Evolutionary conservation across 176 grass and related monocot species (phyloP).

Genomic region (Areca catechu): DNA sequence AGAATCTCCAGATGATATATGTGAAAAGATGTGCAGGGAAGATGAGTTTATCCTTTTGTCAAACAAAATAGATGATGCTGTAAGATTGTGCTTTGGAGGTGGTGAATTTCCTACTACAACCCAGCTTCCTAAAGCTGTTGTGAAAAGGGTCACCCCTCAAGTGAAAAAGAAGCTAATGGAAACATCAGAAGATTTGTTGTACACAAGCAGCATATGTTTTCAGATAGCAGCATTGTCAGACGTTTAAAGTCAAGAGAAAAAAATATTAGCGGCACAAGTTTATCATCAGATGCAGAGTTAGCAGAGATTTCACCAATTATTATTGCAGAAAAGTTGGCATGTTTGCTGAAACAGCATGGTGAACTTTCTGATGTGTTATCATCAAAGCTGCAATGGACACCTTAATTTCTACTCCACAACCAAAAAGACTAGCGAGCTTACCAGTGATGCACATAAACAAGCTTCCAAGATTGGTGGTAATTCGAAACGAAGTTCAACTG

Average conservation of each 20-base stretch:
- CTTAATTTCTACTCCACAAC: slow-evolving; percentile 72
- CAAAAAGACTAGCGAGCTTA: slow-evolving; percentile 17
- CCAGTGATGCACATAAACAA: slow-evolving; percentile 15
- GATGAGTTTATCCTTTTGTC: slow-evolving; percentile 44
- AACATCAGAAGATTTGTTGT: slow-evolving; percentile 49
- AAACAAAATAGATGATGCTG: slow-evolving; percentile 52
- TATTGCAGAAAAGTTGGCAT: slow-evolving; percentile 66
- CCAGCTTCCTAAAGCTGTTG: slow-evolving; percentile 61
- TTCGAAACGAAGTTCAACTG: slow-evolving; percentile 38
- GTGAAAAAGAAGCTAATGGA: slow-evolving; percentile 50
- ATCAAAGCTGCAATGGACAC: slow-evolving; percentile 92
- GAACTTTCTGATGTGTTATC: slow-evolving; percentile 40
- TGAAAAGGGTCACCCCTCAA: slow-evolving; percentile 74
- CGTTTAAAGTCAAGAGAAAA: slow-evolving; percentile 27
- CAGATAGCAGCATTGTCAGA: slow-evolving; percentile 58
- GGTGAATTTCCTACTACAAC: slow-evolving; percentile 23
- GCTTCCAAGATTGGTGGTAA: slow-evolving; percentile 24
- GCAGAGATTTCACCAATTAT: slow-evolving; percentile 53
- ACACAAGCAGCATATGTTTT: slow-evolving; percentile 78
- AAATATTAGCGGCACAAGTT: no score
- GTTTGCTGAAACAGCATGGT: slow-evolving; percentile 30
- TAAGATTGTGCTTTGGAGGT: slow-evolving; percentile 40
- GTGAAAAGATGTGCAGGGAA: slow-evolving; percentile 40
- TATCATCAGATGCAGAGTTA: slow-evolving; percentile 15
- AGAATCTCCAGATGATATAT: slow-evolving; percentile 28